Percentiles rank a stretch among this genome's conserved stretches.
Evolutionary conservation across 495 filamentous ascomycete genomes (phyloP).

Genomic region (Xylaria intraflava): DNA sequence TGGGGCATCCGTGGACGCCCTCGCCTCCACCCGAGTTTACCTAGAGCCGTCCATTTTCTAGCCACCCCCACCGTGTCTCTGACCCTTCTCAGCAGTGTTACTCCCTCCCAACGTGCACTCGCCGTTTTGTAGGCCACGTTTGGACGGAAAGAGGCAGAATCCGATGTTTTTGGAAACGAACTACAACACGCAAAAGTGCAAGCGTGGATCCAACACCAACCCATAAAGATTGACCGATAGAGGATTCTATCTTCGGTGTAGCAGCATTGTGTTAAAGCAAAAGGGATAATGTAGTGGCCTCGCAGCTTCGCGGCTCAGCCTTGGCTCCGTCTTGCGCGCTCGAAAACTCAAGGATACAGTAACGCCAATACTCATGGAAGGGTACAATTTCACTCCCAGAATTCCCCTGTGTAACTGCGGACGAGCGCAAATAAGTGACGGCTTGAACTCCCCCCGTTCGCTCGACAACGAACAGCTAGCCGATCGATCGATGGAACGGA

Average conservation of each 20-base stretch:
- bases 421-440: not conserved
- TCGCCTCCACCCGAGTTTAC: constrained; percentile 42
- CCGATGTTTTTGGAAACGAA: not conserved
- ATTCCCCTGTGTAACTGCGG: not conserved
- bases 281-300: constrained; percentile 25
- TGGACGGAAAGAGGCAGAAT: not conserved
- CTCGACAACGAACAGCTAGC: not conserved
- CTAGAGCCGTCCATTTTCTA: constrained; percentile 30
- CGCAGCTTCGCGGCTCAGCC: constrained; percentile 23
- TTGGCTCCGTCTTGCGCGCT: constrained; percentile 22
- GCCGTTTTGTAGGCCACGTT: not conserved
- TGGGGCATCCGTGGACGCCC: not conserved
- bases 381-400: constrained; percentile 7
- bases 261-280: constrained; percentile 14
- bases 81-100: not conserved
- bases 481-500: not conserved
- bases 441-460: not conserved
- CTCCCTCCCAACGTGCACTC: constrained; percentile 7
- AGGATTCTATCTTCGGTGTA: constrained; percentile 15
- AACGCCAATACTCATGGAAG: constrained; percentile 16
- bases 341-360: constrained; percentile 18
- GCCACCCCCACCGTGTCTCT: constrained; percentile 1
- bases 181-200: constrained; percentile 9
- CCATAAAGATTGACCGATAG: constrained; percentile 17
- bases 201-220: constrained; percentile 27